Percentiles rank a stretch among this genome's conserved stretches.
Evolutionary conservation across 768 basidiomycete genomes (phyloP).

Genomic region (Amyloporia xantha): DNA sequence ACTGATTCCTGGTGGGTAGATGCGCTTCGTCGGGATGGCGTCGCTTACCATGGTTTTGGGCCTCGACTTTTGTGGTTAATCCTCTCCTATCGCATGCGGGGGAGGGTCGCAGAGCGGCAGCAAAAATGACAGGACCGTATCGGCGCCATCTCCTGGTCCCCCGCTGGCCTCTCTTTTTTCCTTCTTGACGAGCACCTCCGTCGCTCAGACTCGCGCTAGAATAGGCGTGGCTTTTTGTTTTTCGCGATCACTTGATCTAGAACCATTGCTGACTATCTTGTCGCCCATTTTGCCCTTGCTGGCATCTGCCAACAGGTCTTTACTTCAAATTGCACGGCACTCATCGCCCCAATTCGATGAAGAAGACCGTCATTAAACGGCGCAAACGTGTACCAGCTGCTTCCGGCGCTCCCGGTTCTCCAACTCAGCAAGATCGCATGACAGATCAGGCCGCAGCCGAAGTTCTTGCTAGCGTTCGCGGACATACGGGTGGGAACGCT

Average conservation of each 20-base stretch:
- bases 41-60: conserved; percentile 4
- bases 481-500: conserved; percentile 28
- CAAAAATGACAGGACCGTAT: not conserved
- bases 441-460: conserved; percentile 87
- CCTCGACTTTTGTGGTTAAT: conserved; percentile 4
- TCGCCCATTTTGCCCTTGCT: not conserved
- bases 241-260: conserved; percentile 2
- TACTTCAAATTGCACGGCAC: conserved; percentile 98
- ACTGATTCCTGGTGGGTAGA: not conserved
- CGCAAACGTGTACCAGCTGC: conserved; percentile 96
- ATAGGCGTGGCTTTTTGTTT: conserved; percentile 6
- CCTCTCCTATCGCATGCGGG: conserved; percentile 1
- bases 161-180: not conserved
- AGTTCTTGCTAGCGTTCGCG: conserved; percentile 78
- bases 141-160: not conserved
- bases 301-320: conserved; percentile 51
- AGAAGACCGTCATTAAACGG: conserved; percentile 98
- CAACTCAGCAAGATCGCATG: conserved; percentile 40
- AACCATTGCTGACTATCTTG: conserved; percentile 2
- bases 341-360: conserved; percentile 97
- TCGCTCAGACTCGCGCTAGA: not conserved
- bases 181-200: not conserved
- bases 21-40: not conserved
- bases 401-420: conserved; percentile 28
- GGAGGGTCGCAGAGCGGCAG: conserved; percentile 2